Evolutionary conservation across 2,329 filamentous ascomycete genomes (phyloP).

Genomic region (Fusarium tanahbumbuense): DNA sequence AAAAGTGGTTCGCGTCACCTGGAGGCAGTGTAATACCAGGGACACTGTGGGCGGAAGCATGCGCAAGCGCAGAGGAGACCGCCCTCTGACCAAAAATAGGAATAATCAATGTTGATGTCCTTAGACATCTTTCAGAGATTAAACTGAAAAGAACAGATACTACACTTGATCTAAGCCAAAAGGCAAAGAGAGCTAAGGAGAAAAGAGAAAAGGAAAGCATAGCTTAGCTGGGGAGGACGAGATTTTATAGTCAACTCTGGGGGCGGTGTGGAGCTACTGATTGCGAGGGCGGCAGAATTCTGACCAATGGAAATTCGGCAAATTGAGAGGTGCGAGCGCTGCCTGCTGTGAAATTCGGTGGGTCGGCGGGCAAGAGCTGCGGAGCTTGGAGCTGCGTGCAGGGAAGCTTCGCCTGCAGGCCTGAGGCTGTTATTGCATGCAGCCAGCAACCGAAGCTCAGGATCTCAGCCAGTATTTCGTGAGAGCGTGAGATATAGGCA

Average conservation of each 20-base stretch:
- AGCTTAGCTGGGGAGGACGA: constrained; percentile 20
- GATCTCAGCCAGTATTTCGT: background rate
- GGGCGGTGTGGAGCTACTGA: constrained; percentile 24
- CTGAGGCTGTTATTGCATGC: background rate
- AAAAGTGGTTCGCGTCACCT: constrained; percentile 53
- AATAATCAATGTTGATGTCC: constrained; percentile 81
- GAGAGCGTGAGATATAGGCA: background rate
- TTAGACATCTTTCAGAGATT: constrained; percentile 89
- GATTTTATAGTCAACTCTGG: constrained; percentile 37
- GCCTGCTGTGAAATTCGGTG: constrained; percentile 21
- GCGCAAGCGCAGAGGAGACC: constrained; percentile 57
- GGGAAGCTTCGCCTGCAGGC: background rate
- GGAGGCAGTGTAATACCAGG: constrained; percentile 51
- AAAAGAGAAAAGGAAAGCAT: constrained; percentile 46
- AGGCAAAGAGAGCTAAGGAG: constrained; percentile 61
- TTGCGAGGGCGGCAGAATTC: constrained; percentile 22
- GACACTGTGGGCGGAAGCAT: constrained; percentile 56
- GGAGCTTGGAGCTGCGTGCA: background rate
- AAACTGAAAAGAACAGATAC: constrained; percentile 98
- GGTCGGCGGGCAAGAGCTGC: background rate
- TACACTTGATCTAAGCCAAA: constrained; percentile 92
- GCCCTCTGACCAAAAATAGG: constrained; percentile 66
- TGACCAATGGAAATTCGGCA: constrained; percentile 1
- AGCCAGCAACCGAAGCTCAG: background rate
- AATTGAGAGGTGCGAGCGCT: constrained; percentile 11